Base-by-base conservation (phyloP, 2,329 filamentous ascomycete genomes). In the Calonectria henricotiae region DNA sequence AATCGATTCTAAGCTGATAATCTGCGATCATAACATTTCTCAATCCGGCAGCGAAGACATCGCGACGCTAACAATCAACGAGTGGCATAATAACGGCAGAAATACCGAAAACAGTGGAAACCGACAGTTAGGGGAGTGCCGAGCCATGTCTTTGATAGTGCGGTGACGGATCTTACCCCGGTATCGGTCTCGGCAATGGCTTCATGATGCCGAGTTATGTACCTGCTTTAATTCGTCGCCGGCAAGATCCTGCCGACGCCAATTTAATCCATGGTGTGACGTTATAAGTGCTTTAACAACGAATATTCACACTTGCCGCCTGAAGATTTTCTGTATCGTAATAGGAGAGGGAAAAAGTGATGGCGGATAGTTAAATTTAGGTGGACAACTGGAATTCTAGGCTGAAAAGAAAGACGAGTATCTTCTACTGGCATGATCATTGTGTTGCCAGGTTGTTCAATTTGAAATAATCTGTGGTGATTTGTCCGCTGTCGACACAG, bases 171-270 rank as follows among this genome's bases (percentile, higher is more conserved):
- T 20, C 5, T 4, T 13, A 15, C 51, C 32, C 51, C 51, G 51
- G 51, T 58, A 58, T 58, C 51, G 51, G 51, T 15, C 35, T 58
- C 51, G 51, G 51, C 35, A 12, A 13, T 39, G 39, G 32, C 5
- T 39, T 25, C 8, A 25, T 13, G 20, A 35, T 27, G 51, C 51
- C 51, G 51, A 58, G 32, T 20, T 17, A 37, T 39, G 13, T 3
- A 12, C 7, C 25, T 37, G 51, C 30, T 17, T 20, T 25, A 13
- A 23, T 37, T 20, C 12, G n/a, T 11, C 5, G 1, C 35, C 32
- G 51, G 51, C 32, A 30, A 39, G 11, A 4, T 1, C 39, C 4
- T 9, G n/a, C 20, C 32, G 23, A 23, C 20, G 32, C 51, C 51
- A 32, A 8, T 15, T 37, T 17, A 5, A 17, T 11, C 32, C 30